Evolutionary conservation across 1,139 yeast species (phyloP).

Genomic region (Pneumocystis carinii): DNA sequence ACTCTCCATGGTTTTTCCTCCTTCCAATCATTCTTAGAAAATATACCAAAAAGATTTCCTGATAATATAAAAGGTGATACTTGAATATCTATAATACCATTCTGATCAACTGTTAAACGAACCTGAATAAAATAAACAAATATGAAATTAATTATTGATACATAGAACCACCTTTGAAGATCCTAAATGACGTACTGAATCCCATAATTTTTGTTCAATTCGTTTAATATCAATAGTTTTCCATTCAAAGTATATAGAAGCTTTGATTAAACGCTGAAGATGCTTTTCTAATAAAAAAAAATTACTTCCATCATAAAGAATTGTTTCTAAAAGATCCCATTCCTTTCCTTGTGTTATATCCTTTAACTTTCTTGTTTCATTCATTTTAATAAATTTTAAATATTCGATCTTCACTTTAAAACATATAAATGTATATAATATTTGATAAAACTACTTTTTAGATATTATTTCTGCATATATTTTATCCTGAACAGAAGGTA

Average conservation of each 20-base stretch:
- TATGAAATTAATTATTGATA: neutral
- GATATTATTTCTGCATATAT: conserved; percentile 46
- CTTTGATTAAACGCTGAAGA: neutral
- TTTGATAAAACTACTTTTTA: neutral
- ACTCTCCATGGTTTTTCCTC: neutral
- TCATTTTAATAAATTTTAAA: neutral
- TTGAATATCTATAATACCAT: neutral
- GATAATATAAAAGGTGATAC: neutral
- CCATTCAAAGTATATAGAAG: neutral
- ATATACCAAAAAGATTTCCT: neutral
- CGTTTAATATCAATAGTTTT: neutral
- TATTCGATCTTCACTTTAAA: neutral
- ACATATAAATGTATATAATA: neutral
- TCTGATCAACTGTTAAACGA: neutral
- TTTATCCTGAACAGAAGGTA: conserved; percentile 55
- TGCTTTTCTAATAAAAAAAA: neutral
- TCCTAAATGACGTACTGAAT: neutral
- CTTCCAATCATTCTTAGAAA: neutral
- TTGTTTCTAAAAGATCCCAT: neutral
- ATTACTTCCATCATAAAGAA: neutral
- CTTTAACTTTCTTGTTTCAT: neutral
- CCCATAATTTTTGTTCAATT: neutral
- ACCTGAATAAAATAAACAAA: neutral
- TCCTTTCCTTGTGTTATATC: neutral
- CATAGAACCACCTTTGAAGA: neutral